Evolutionary conservation across 2,329 filamentous ascomycete genomes (phyloP).

Genomic region (Paecilomyces niveus): DNA sequence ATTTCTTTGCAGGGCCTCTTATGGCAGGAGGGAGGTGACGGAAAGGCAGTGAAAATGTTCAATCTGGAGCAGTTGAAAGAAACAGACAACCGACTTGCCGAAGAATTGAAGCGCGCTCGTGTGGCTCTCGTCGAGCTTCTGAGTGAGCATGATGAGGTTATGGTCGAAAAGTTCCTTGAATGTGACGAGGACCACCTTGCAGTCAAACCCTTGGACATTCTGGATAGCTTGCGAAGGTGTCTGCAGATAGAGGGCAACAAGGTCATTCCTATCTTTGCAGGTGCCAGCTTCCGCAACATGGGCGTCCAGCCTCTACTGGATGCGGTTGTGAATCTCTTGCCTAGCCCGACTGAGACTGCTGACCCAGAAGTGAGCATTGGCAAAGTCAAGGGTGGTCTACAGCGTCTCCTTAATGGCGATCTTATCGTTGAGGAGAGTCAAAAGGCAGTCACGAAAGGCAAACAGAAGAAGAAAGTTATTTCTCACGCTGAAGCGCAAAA

Average conservation of each 20-base stretch:
- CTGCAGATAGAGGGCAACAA: constrained; percentile 59
- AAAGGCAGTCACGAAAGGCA: constrained; percentile 29
- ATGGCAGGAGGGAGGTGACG: constrained; percentile 63
- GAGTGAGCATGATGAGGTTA: constrained; percentile 78
- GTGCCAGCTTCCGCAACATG: constrained; percentile 88
- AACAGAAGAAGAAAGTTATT: constrained; percentile 35
- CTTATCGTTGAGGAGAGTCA: constrained; percentile 30
- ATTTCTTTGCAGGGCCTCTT: constrained; percentile 67
- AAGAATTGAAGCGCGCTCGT: constrained; percentile 69
- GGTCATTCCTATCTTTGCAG: constrained; percentile 82
- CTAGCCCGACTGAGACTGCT: constrained; percentile 71
- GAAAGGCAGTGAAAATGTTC: constrained; percentile 53
- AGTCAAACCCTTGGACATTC: constrained; percentile 60
- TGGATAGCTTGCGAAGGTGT: constrained; percentile 65
- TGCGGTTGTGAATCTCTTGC: constrained; percentile 79
- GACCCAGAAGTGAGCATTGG: constrained; percentile 70
- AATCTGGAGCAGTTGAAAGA: constrained; percentile 47
- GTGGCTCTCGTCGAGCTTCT: constrained; percentile 72
- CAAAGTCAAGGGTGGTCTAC: constrained; percentile 47
- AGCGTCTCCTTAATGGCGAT: constrained; percentile 41
- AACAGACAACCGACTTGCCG: constrained; percentile 45
- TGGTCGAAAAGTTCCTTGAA: constrained; percentile 79
- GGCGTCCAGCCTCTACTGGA: constrained; percentile 89
- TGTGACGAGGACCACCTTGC: constrained; percentile 63
- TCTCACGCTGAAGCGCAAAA: constrained; percentile 40